Base-by-base conservation (phyloP, 2,329 filamentous ascomycete genomes). In the Aspergillus sp. region DNA sequence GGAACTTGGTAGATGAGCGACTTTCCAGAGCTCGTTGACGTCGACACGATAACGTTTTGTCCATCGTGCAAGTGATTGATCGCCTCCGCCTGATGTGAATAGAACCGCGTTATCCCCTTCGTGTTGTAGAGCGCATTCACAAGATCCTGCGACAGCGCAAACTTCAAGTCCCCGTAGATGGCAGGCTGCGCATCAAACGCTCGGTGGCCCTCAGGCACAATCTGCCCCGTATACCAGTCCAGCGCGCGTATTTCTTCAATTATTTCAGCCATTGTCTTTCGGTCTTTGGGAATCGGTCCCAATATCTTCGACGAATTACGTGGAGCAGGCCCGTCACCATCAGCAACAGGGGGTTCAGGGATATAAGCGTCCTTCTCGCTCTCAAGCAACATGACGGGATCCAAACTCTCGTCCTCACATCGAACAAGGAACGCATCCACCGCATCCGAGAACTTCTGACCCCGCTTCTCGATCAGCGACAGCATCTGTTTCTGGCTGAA, bases 51-150 rank as follows among this genome's bases (percentile, higher is more conserved):
- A 15, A 98, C 92, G 74, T 97, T 89, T 43, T 89, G 86, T 0
- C 93, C 94, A 3, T 90, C 86, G 59, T 94, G 84, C 1, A 99
- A 81, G 63, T 90, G 87, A 72, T 99, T 99, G 69, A 99, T 92
- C 0, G 95, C 95, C 77, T 96, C 91, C 0, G 93, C 88, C 77
- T 99, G 95, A 75, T 99, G 95, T 0, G 91, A 88, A 72, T 96
- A 99, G 43, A 99, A 85, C 61, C 90, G 85, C 0, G 89, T 91
- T 61, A 99, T 98, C 3, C 89, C 89, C 68, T 90, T 91, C 8
- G 92, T 91, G 68, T 98, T 98, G 80, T 96, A 99, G 0, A 99
- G 78, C 1, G 95, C 94, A 74, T 99, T 97, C n/a, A 99, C 93
- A 54, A 99, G 80, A 66, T 91, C 86, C 74, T 99, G 95, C 56